Evolutionary conservation across 2,329 filamentous ascomycete genomes (phyloP), one percentile per base, ranked within the genome.

Genomic region (Xylaria sp.): DNA sequence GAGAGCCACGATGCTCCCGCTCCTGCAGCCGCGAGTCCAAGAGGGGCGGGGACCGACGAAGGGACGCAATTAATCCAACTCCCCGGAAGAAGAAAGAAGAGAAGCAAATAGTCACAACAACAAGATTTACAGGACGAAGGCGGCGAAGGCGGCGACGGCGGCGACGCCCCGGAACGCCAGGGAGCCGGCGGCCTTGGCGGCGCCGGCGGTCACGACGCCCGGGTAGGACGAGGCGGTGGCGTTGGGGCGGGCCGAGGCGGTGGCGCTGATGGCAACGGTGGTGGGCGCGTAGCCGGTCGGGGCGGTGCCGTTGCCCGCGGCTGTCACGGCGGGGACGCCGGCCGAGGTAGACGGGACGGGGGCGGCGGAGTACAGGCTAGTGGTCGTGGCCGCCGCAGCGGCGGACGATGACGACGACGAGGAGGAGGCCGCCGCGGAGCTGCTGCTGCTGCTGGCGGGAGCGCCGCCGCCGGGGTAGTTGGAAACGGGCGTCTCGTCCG

Each of bases 101-200:
- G 42, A 18, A 47, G 17, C 29, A 48, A 21, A 24, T n/a, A 44
- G 55, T 39, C 40, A 19, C 7, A 40, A 38, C 20, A 37, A 7
- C 34, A 7, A 39, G 13, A 48, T 52, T 77, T 75, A 80, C 68
- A 79, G 68, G 64, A 74, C 76, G 46, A 79, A 57, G 57, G 72
- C 58, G 56, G 75, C 76, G 45, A 79, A 57, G 58, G 72, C 58
- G 57, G 75, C 76, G 56, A 74, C 67, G 56, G 72, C 71, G 21
- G 78, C 62, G 62, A 72, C 75, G 59, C 68, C 75, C 52, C 76
- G 44, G 20, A 75, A 59, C 54, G 72, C 73, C 46, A 77, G 45
- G 37, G 72, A 71, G 61, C 71, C 73, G 22, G 70, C 72, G n/a
- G 67, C 71, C 52, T 63, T 62, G 45, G 69, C 70, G 52, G 56